Base-by-base conservation (phyloP, 805 yeast species). In the Monosporozyma siamensis region DNA sequence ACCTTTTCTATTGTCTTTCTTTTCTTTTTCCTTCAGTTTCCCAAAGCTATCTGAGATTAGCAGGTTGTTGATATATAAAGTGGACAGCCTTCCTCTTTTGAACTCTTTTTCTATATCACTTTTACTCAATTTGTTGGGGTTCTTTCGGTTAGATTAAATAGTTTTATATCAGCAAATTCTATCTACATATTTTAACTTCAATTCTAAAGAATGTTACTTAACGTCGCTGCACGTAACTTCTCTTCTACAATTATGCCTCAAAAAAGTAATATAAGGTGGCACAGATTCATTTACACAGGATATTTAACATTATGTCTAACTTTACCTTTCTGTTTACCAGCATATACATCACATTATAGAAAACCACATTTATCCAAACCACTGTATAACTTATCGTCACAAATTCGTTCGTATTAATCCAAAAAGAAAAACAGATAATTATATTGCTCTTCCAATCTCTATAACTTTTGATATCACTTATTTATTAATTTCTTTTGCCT, bases 241-340 rank as follows among this genome's bases (percentile, higher is more conserved):
- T 32, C 35, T 11, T 32, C 23, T 18, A 32, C 17, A 4, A 17
- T 18, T 32, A 18, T 10, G n/a, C 23, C 35, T 14, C 35, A 32
- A 11, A 15, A 18, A 18, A 32, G 18, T 20, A 32, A 32, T 32
- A 7, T 32, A 18, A 32, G 18, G 14, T 18, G 30, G 23, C 7
- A 7, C 10, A 37, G 26, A 20, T 12, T 18, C 11, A 6, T 39
- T 17, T 39, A 39, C 32, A 17, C 29, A 24, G 17, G 35, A 12
- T 59, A 59, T 43, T 38, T 60, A 15, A 47, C 58, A 12, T 39
- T 59, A 25, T 56, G 59, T 17, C 40, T 60, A 17, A 50, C 56
- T 12, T 30, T 57, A 23, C 65, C 65, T 8, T 60, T 60, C 43
- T 43, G 44, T 4, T 30, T 57, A 17, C 59, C 65, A 8, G 59